Base-by-base conservation (phyloP, 2,329 filamentous ascomycete species). In the Cercospora canescens region DNA sequence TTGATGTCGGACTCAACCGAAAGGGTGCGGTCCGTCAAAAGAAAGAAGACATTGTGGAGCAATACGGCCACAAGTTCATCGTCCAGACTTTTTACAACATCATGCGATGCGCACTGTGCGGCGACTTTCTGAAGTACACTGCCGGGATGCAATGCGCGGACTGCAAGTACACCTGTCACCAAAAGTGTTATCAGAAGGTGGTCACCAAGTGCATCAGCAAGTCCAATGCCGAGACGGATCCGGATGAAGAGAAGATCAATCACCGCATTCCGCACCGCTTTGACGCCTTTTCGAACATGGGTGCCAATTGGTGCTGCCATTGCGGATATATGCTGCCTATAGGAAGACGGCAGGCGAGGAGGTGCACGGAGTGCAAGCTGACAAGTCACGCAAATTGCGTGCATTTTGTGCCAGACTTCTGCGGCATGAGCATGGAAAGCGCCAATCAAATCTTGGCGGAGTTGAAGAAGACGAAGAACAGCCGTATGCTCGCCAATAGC, bases 161-260 rank as follows among this genome's bases (percentile, higher is more conserved):
- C 81, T 99, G 95, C 90, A 98, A 98, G 82, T 98, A 98, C 82
- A 98, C 94, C 41, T 99, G 95, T 81, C 95, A 99, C 80, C 94
- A 93, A 74, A 97, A 98, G 81, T 99, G 95, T 79, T 99, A 98
- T 80, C 83, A 88, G 16, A 96, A 94, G 79, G 95, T 99, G 55
- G 95, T 99, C 73, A 99, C 95, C 70, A 99, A 99, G 81, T 99
- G 95, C 82, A 99, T 99, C 80, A 98, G 94, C 82, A 98, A 99
- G 80, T 97, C 94, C 69, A 99, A 99, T 77, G 94, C 95, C 70
- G 95, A 99, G 79, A 96, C 93, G 6, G 95, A 99, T 78, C 94
- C 95, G 24, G 95, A 99, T 80, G 95, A 99, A 81, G 95, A 97
- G 81, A 99, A 98, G 85, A 96, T 99, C 87, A 99, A 99, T 78